Conservation (phyloP, 1,139 yeast genomes). For the Hemisphaericaspora subhashii region DNA sequence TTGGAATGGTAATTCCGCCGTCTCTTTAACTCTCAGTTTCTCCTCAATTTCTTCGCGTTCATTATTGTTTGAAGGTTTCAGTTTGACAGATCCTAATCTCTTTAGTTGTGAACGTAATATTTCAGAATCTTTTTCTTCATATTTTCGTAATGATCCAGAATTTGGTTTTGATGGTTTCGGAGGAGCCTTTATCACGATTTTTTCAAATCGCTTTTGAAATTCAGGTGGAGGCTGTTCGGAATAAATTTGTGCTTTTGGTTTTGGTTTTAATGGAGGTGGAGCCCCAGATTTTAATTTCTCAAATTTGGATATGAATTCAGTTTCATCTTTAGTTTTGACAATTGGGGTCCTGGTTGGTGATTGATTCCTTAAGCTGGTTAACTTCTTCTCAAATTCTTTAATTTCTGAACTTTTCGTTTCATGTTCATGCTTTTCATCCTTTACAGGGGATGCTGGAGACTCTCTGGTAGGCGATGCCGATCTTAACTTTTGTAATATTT, state of each 20-base stretch:
- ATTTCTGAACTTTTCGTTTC: not conserved
- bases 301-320: constrained; percentile 8
- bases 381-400: constrained; percentile 1
- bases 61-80: not conserved
- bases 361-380: constrained; percentile 2
- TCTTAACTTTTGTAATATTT: constrained; percentile 20
- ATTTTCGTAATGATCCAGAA: constrained; percentile 18
- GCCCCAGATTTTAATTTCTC: constrained; percentile 7
- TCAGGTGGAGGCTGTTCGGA: constrained; percentile 11
- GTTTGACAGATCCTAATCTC: constrained; percentile 13
- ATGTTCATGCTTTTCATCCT: not conserved
- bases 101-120: constrained; percentile 25
- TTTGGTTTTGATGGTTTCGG: constrained; percentile 12
- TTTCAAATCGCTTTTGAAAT: constrained; percentile 14
- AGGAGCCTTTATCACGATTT: constrained; percentile 10
- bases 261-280: constrained; percentile 7
- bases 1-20: constrained; percentile 11
- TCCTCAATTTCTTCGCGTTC: not conserved
- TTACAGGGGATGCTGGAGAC: not conserved
- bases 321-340: constrained; percentile 3
- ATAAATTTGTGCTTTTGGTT: constrained; percentile 5
- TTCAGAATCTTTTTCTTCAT: constrained; percentile 25
- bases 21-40: not conserved
- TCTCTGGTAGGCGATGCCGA: constrained; percentile 13
- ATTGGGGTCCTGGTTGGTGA: constrained; percentile 6